Evolutionary conservation across 805 yeast genomes (phyloP), one percentile per base, ranked within the genome.

Genomic region (Candida caryicola): DNA sequence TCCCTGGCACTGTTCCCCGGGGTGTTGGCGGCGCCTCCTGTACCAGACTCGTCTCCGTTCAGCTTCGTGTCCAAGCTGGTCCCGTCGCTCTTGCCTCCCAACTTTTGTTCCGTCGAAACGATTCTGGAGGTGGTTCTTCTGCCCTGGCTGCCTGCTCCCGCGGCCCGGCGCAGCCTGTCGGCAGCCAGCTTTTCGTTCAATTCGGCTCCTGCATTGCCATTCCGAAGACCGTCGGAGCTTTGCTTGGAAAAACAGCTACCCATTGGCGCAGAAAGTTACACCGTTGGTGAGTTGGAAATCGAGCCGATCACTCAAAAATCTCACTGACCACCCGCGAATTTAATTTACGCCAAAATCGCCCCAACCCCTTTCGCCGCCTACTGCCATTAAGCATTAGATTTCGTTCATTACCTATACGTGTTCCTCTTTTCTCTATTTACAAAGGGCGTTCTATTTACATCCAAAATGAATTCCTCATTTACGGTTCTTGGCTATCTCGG

Each of bases 241-340:
- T n/a, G n/a, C 31, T 51, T 54, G 6, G 63, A 58, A 18, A 47
- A 44, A 41, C 60, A 58, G 40, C 54, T 49, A 13, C 63, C 63
- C 60, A 58, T 53, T 19, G 21, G n/a, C n/a, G n/a, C n/a, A n/a
- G n/a, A n/a, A n/a, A n/a, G n/a, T n/a, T n/a, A n/a, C n/a, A n/a
- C n/a, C n/a, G n/a, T n/a, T n/a, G n/a, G n/a, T n/a, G n/a, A n/a
- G n/a, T n/a, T n/a, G n/a, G n/a, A n/a, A n/a, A n/a, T n/a, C n/a
- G n/a, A n/a, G n/a, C n/a, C n/a, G n/a, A n/a, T n/a, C n/a, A n/a
- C n/a, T n/a, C n/a, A n/a, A n/a, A n/a, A n/a, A n/a, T n/a, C n/a
- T n/a, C n/a, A n/a, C n/a, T n/a, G n/a, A n/a, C n/a, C n/a, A n/a
- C n/a, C n/a, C n/a, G n/a, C n/a, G n/a, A n/a, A n/a, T n/a, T n/a